Percentiles rank a stretch among this genome's conserved stretches.
Conservation (phyloP, 148 eudicot genomes). For the Rhododendron molle region DNA sequence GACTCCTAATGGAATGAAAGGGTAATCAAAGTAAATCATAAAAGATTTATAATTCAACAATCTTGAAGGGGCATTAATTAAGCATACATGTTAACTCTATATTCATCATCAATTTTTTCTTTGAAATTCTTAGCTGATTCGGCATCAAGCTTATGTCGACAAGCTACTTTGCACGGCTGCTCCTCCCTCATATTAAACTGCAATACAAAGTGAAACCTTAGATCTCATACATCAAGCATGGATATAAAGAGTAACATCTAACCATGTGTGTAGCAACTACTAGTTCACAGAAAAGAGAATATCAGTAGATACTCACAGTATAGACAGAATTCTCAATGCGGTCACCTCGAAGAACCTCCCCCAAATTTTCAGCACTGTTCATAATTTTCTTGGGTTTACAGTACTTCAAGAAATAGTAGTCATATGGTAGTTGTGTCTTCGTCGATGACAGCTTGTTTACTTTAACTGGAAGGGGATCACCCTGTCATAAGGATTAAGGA, state of each 20-base stretch:
- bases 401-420: constrained; percentile 39
- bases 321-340: constrained; percentile 47
- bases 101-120: constrained; percentile 42
- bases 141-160: constrained; percentile 31
- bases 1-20: neutral
- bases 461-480: constrained; percentile 42
- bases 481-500: constrained; percentile 25
- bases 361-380: constrained; percentile 44
- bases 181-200: constrained; percentile 45
- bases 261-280: neutral
- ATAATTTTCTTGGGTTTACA: constrained; percentile 31
- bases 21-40: neutral
- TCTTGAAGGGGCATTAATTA: neutral
- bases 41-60: neutral
- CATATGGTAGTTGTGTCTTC: constrained; percentile 50
- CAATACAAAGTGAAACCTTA: neutral
- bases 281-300: neutral
- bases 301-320: constrained; percentile 22
- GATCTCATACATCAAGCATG: neutral
- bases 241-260: neutral
- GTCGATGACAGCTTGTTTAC: constrained; percentile 48
- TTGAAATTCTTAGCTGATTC: constrained; percentile 37
- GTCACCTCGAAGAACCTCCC: constrained; percentile 52
- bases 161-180: constrained; percentile 41
- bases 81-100: constrained; percentile 41